These are phyloP conservation scores for Beta corolliflora DNA, from an alignment of 179 eudicot species.

Conservation along the genomic window DNA sequence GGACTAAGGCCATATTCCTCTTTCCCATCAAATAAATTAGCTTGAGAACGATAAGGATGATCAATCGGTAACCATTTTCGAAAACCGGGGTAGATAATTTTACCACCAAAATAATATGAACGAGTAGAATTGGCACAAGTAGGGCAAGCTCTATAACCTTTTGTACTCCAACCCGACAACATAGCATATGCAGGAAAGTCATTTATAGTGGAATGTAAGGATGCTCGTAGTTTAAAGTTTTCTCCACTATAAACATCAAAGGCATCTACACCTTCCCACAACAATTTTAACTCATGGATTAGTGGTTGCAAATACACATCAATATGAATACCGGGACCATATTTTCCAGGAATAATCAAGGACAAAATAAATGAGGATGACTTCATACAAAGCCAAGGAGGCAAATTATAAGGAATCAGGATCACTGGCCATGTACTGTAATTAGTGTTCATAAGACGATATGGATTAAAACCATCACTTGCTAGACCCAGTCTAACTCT, in stretches of 20 bases:
- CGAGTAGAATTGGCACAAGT: not conserved
- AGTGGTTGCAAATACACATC: conserved; percentile 6
- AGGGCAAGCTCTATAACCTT: conserved; percentile 1
- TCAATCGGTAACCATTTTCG: conserved; percentile 13
- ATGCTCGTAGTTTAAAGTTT: not conserved
- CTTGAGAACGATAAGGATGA: conserved; percentile 11
- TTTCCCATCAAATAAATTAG: conserved; percentile 14
- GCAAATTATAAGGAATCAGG: not conserved
- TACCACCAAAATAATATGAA: conserved; percentile 1
- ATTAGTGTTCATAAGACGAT: too few species aligned
- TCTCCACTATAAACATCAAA: conserved; percentile 3
- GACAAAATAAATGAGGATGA: not conserved
- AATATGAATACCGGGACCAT: not conserved
- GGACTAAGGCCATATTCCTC: conserved; percentile 10
- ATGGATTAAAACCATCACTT: not conserved
- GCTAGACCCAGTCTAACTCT: conserved; percentile 8
- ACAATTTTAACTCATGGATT: conserved; percentile 3
- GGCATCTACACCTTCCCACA: conserved; percentile 16
- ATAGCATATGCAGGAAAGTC: conserved; percentile 13
- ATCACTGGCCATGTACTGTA: too few species aligned
- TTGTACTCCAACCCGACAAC: not conserved
- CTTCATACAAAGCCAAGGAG: conserved; percentile 1
- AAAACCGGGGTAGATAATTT: not conserved
- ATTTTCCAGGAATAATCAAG: not conserved
- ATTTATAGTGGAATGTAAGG: not conserved